Evolutionary conservation across 257 asterid species (phyloP).

Genomic region (Sherardia arvensis): DNA sequence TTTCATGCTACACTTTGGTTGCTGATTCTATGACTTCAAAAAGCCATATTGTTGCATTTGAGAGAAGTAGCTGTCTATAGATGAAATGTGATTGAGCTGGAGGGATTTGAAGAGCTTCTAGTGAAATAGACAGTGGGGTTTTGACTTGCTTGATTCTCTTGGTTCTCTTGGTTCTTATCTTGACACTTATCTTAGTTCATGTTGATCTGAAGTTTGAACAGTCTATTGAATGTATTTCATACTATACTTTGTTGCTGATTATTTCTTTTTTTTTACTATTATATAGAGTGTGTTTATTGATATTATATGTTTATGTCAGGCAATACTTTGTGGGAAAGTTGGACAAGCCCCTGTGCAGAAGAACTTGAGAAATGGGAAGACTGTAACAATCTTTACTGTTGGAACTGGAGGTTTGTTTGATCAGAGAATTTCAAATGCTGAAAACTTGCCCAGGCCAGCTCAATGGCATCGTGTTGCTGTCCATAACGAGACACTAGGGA

Average conservation of each 20-base stretch:
- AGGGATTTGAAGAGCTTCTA: background rate
- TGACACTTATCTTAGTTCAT: background rate
- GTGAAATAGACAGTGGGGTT: background rate
- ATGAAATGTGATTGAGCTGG: background rate
- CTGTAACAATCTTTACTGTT: slow-evolving; percentile 75
- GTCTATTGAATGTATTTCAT: background rate
- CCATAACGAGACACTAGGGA: slow-evolving; percentile 79
- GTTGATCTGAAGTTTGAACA: background rate
- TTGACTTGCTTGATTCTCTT: background rate
- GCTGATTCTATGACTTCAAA: background rate
- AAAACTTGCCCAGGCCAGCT: slow-evolving; percentile 67
- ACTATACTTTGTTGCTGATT: background rate
- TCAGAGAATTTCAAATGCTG: slow-evolving; percentile 54
- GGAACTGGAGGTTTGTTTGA: slow-evolving; percentile 98
- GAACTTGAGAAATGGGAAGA: slow-evolving; percentile 83
- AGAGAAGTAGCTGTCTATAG: no score
- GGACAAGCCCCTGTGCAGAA: slow-evolving; percentile 89
- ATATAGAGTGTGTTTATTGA: background rate
- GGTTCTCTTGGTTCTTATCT: background rate
- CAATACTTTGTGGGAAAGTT: slow-evolving; percentile 82
- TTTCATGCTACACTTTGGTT: background rate
- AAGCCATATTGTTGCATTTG: background rate
- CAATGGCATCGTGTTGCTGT: slow-evolving; percentile 98
- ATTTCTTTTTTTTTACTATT: background rate
- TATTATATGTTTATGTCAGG: slow-evolving; percentile 31